phyloP scores from a whole-genome alignment of 805 yeast species.

The Clavispora asparagi region DNA sequence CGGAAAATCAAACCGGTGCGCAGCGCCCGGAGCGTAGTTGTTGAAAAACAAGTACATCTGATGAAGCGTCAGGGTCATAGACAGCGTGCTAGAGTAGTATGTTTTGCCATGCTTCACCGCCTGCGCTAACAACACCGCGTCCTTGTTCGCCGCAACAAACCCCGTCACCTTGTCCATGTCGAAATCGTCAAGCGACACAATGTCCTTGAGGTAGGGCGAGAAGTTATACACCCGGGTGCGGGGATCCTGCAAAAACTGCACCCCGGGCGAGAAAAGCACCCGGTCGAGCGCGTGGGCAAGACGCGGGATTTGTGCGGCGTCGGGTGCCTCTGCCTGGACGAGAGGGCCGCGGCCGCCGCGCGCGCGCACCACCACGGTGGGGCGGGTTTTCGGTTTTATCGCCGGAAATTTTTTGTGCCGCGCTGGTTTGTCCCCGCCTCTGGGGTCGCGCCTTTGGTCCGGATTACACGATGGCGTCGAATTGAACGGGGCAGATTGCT shows the following conservation, averaged over 20 bases:
- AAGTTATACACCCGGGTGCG: constrained; percentile 72
- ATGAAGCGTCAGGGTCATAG: constrained; percentile 71
- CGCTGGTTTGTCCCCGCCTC: too few relatives aligned
- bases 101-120: constrained; percentile 34
- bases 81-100: constrained; percentile 79
- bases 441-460: background rate
- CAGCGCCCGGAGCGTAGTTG: constrained; percentile 21
- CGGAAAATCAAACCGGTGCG: constrained; percentile 31
- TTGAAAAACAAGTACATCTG: constrained; percentile 72
- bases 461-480: too few relatives aligned
- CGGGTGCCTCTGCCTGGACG: constrained; percentile 16
- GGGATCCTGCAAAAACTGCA: constrained; percentile 74
- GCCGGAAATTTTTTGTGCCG: too few relatives aligned
- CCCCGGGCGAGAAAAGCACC: constrained; percentile 75
- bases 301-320: constrained; percentile 40
- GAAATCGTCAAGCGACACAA: constrained; percentile 60
- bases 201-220: constrained; percentile 49
- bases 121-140: constrained; percentile 43
- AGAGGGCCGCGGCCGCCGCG: constrained; percentile 3
- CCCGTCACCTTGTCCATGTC: constrained; percentile 51
- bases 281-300: constrained; percentile 64
- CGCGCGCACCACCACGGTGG: background rate
- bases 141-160: constrained; percentile 68
- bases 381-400: too few relatives aligned
- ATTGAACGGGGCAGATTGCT: too few relatives aligned